These are phyloP conservation scores for Russula sp. DNA, from an alignment of 768 basidiomycete species.

Conservation along the genomic window DNA sequence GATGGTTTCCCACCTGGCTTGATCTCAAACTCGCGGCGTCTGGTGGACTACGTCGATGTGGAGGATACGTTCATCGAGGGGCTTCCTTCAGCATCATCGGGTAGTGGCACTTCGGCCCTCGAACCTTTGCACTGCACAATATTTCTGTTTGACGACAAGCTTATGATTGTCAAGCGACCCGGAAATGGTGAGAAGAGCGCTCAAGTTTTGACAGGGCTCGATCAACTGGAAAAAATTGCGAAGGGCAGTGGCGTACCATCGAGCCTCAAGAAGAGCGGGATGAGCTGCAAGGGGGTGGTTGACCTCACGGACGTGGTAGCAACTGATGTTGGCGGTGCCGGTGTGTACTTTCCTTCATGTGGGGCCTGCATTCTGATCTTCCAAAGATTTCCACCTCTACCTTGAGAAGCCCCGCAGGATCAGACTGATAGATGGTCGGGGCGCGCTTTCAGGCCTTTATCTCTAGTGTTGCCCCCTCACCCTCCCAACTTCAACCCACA, in stretches of 20 bases:
- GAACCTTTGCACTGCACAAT: conserved; percentile 77
- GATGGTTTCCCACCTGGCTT: conserved; percentile 89
- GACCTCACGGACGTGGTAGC: conserved; percentile 82
- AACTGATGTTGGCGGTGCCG: conserved; percentile 81
- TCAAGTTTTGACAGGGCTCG: conserved; percentile 66
- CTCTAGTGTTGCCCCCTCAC: conserved; percentile 73
- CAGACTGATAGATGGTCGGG: conserved; percentile 85
- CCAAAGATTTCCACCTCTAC: conserved; percentile 77
- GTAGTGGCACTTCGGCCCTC: conserved; percentile 38
- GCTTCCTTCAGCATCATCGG: conserved; percentile 46
- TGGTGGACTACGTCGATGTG: conserved; percentile 90
- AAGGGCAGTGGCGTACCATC: conserved; percentile 59
- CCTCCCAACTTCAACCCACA: conserved; percentile 63
- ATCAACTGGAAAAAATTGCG: conserved; percentile 69
- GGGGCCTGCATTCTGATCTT: conserved; percentile 15
- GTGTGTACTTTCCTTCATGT: conserved; percentile 44
- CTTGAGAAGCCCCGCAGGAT: conserved; percentile 80
- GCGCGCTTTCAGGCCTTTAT: conserved; percentile 76
- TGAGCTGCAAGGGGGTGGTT: conserved; percentile 81
- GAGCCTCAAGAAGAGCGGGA: conserved; percentile 72
- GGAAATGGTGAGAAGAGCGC: conserved; percentile 74
- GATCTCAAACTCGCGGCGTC: conserved; percentile 84
- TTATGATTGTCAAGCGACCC: conserved; percentile 86
- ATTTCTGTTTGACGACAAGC: conserved; percentile 91
- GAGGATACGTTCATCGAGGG: conserved; percentile 69